Evolutionary conservation across 768 basidiomycete species (phyloP), one percentile per base, ranked within the genome.

Genomic region (Lactifluus subvellereus): DNA sequence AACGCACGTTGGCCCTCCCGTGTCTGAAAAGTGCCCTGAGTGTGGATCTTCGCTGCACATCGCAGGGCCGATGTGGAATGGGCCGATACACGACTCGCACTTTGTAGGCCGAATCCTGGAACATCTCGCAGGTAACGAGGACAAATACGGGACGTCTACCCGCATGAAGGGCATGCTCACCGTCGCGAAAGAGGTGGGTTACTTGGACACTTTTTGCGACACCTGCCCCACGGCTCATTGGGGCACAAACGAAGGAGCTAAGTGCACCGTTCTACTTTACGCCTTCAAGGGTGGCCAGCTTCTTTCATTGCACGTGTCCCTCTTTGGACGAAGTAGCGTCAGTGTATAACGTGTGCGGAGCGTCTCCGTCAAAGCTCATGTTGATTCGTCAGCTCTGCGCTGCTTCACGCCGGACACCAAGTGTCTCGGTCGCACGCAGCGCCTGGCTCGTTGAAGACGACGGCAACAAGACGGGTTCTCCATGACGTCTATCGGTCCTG

Each of bases 61-160:
- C 40, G 92, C 89, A 20, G 97, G 97, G 1, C 97, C 97, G 0
- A 95, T 99, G 91, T 98, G 97, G 97, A 86, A 89, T 6, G 94
- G 88, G 1, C 84, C 88, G 1, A 74, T 99, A 27, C 97, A 99
- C 70, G 82, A 94, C 71, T 68, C 76, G 1, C 78, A 77, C 6
- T 99, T 98, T 69, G 80, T 93, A 6, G 72, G 76, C n/a, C 83
- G 83, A 66, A 86, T 96, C 14, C 76, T 97, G 35, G 77, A 81
- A 22, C 89, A 94, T 69, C 77, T 95, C 13, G 84, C 87, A 60
- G 73, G 72, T 16, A 81, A 87, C 65, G 72, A 82, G 65, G 77
- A 78, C 45, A 80, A 80, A 45, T 98, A 94, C 70, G 87, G 88
- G 10, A 98, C 95, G 0, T 79, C 83, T 16, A 68, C 81, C 0